Percentiles rank a stretch among this genome's conserved stretches.
These are phyloP conservation scores for Waltergamsia citrina DNA, from an alignment of 2,329 filamentous ascomycete species.

Conservation along the genomic window DNA sequence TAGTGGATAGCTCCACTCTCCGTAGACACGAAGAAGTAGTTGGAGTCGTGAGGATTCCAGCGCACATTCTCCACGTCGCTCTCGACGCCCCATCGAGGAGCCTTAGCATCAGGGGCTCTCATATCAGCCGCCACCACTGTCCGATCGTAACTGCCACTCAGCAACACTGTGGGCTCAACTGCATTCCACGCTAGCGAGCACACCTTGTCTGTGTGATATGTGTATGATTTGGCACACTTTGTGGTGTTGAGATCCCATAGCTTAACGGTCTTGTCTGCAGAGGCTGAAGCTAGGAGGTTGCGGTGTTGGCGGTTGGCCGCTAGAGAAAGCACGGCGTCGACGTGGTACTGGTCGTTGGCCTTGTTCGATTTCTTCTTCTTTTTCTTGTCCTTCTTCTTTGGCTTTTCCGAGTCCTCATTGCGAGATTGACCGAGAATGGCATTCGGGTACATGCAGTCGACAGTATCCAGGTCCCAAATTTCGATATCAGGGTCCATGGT, in stretches of 20 bases:
- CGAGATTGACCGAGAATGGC: slow-evolving; percentile 79
- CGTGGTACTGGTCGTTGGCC: slow-evolving; percentile 85
- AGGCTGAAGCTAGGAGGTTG: slow-evolving; percentile 88
- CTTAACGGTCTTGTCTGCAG: slow-evolving; percentile 94
- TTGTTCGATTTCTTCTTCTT: slow-evolving; percentile 88
- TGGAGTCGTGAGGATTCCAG: slow-evolving; percentile 88
- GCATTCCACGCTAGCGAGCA: slow-evolving; percentile 94
- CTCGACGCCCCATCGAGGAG: slow-evolving; percentile 84
- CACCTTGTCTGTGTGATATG: slow-evolving; percentile 94
- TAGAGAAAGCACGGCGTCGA: slow-evolving; percentile 85
- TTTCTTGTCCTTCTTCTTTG: slow-evolving; percentile 61
- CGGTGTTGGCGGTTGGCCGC: slow-evolving; percentile 89
- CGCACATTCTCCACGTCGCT: slow-evolving; percentile 87
- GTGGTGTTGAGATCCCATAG: slow-evolving; percentile 93
- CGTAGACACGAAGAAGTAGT: slow-evolving; percentile 93
- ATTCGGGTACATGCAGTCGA: slow-evolving; percentile 97
- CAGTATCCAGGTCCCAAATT: slow-evolving; percentile 91
- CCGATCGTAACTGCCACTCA: slow-evolving; percentile 91
- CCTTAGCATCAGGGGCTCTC: slow-evolving; percentile 78
- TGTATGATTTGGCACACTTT: slow-evolving; percentile 91
- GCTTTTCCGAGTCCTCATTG: slow-evolving; percentile 33
- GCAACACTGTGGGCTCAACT: slow-evolving; percentile 73
- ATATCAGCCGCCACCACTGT: slow-evolving; percentile 94
- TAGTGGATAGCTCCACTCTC: slow-evolving; percentile 89
- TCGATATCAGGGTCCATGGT: slow-evolving; percentile 99